phyloP scores from a whole-genome alignment of 192 early-diverging fungal species.

The Phycomyces nitens region DNA sequence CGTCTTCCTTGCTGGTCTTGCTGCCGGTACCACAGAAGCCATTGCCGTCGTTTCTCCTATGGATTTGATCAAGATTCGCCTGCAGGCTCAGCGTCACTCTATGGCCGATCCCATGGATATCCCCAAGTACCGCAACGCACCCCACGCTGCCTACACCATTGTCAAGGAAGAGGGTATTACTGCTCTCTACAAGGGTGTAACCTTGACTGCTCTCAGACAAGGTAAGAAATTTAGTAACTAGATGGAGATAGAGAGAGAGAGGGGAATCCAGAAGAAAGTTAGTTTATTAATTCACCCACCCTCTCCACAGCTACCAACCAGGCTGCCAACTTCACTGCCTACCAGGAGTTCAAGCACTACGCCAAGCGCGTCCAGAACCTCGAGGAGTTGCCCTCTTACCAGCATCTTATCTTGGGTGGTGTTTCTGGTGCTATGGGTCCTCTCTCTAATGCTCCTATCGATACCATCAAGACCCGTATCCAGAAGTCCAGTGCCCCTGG shows the following conservation, averaged over 20 bases:
- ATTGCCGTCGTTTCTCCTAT: slow-evolving; percentile 95
- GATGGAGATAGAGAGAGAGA: neutral
- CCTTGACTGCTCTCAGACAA: slow-evolving; percentile 90
- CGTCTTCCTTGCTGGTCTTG: slow-evolving; percentile 84
- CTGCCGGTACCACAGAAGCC: slow-evolving; percentile 91
- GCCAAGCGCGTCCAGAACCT: slow-evolving; percentile 65
- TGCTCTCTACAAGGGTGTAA: slow-evolving; percentile 93
- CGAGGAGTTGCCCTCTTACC: slow-evolving; percentile 82
- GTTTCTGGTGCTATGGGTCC: slow-evolving; percentile 91
- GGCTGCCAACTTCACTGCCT: slow-evolving; percentile 97
- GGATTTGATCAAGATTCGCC: slow-evolving; percentile 98
- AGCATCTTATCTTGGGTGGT: slow-evolving; percentile 85
- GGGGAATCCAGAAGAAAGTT: too few species aligned
- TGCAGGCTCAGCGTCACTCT: slow-evolving; percentile 94
- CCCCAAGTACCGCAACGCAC: slow-evolving; percentile 94
- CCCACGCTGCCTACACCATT: slow-evolving; percentile 89
- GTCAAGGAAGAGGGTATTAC: slow-evolving; percentile 83
- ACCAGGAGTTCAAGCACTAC: slow-evolving; percentile 86
- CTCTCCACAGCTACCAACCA: slow-evolving; percentile 81
- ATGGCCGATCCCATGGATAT: slow-evolving; percentile 95
- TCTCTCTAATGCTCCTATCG: slow-evolving; percentile 93
- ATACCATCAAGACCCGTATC: slow-evolving; percentile 98
- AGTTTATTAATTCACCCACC: too few species aligned
- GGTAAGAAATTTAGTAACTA: slow-evolving; percentile 49
- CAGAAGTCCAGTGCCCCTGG: slow-evolving; percentile 76